Conservation (phyloP, 2,329 filamentous ascomycete genomes). For the Phaeoacremonium minimum region DNA sequence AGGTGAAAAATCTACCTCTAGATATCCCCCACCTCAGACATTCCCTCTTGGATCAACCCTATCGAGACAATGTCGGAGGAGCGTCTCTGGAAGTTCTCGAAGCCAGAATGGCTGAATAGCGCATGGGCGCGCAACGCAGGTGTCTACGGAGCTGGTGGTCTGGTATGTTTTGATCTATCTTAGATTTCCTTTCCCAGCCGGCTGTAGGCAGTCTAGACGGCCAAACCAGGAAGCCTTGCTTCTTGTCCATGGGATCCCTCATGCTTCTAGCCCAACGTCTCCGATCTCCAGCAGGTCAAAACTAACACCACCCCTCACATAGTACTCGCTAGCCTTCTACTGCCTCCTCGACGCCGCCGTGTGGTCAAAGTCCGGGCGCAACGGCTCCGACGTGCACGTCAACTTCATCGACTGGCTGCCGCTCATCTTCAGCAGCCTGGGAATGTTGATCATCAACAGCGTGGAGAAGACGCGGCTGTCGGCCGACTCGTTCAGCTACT, state of each 20-base stretch:
- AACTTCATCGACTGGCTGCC: slow-evolving; percentile 68
- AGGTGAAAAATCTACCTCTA: too few relatives aligned
- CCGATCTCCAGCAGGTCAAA: too few relatives aligned
- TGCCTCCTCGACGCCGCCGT: slow-evolving; percentile 64
- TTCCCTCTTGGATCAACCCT: too few relatives aligned
- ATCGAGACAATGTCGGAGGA: slow-evolving; percentile 57
- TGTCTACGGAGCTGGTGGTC: slow-evolving; percentile 57
- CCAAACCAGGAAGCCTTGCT: too few relatives aligned
- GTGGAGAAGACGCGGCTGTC: slow-evolving; percentile 64
- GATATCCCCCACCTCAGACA: too few relatives aligned
- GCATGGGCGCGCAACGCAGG: slow-evolving; percentile 59
- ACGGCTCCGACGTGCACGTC: slow-evolving; percentile 58
- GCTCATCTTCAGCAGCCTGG: slow-evolving; percentile 61
- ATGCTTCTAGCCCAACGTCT: too few relatives aligned
- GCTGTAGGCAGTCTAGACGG: too few relatives aligned
- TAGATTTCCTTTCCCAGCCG: too few relatives aligned
- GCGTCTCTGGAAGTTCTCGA: slow-evolving; percentile 63
- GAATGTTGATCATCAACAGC: slow-evolving; percentile 69
- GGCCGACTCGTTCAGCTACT: slow-evolving; percentile 59
- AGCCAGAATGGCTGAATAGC: slow-evolving; percentile 64
- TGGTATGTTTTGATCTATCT: slow-evolving; percentile 55
- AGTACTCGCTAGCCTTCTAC: slow-evolving; percentile 68
- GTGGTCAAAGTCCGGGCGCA: slow-evolving; percentile 58
- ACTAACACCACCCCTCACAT: not conserved
- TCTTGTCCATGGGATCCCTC: too few relatives aligned